Percentiles rank a stretch among this genome's conserved stretches.
Evolutionary conservation across 371 early-diverging fungal genomes (phyloP).

Genomic region (Sporodiniella umbellata): DNA sequence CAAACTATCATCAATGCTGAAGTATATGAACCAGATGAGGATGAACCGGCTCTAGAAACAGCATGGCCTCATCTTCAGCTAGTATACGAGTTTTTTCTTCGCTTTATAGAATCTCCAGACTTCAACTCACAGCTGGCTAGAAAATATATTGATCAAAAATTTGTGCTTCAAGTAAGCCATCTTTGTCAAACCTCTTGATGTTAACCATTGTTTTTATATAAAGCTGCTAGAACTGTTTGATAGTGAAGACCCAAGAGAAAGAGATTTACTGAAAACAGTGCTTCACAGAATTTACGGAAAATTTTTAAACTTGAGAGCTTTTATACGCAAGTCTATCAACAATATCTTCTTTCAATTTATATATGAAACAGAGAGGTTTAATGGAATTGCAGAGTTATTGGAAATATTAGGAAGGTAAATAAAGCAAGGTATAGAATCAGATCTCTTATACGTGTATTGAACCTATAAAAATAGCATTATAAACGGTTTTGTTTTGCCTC

Average conservation of each 20-base stretch:
- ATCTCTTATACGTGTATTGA: not conserved
- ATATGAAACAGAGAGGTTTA: slow-evolving; percentile 93
- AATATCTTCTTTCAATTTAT: slow-evolving; percentile 96
- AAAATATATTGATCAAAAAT: slow-evolving; percentile 33
- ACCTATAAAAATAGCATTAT: slow-evolving; percentile 86
- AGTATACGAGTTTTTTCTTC: slow-evolving; percentile 93
- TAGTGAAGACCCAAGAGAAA: slow-evolving; percentile 96
- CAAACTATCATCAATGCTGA: slow-evolving; percentile 72
- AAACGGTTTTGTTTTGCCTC: slow-evolving; percentile 96
- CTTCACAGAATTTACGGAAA: slow-evolving; percentile 98
- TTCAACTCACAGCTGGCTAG: slow-evolving; percentile 89
- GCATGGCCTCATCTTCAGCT: slow-evolving; percentile 97
- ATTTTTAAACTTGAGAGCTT: slow-evolving; percentile 92
- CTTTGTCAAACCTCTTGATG: too few species aligned
- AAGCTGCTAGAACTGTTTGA: slow-evolving; percentile 93
- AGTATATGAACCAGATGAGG: slow-evolving; percentile 92
- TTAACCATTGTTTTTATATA: not conserved
- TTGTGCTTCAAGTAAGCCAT: slow-evolving; percentile 28
- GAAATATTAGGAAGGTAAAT: slow-evolving; percentile 88
- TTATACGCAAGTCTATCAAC: slow-evolving; percentile 94
- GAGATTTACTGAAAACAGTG: slow-evolving; percentile 96
- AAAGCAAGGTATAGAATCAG: not conserved
- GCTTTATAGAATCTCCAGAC: slow-evolving; percentile 93
- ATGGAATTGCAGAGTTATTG: slow-evolving; percentile 94
- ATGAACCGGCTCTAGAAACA: slow-evolving; percentile 91